A percentile compares a stretch with the other conserved stretches of the same genome.
phyloP scores from a whole-genome alignment of 2,329 filamentous ascomycete species.

The Arthrobotrys entomopaga region DNA sequence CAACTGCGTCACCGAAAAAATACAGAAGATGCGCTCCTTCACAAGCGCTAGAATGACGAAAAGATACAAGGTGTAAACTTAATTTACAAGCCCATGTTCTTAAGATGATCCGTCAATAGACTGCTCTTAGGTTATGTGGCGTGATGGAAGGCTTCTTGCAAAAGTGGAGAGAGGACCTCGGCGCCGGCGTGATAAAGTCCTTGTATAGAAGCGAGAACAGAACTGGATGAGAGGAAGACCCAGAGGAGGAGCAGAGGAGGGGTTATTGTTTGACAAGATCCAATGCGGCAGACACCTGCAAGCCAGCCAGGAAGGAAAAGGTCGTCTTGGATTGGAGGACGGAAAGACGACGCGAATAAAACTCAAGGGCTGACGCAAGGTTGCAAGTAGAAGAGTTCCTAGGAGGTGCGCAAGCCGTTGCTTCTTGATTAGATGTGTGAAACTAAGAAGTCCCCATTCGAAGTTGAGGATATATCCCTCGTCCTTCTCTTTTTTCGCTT shows the following conservation, averaged over 20 bases:
- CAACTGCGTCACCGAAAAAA: conserved; percentile 26
- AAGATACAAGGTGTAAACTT: conserved; percentile 5
- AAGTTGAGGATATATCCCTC: conserved; percentile 51
- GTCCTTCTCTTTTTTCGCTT: conserved; percentile 21
- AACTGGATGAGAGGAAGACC: neutral
- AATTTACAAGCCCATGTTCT: conserved; percentile 8
- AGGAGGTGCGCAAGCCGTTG: conserved; percentile 8
- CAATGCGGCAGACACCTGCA: conserved; percentile 52
- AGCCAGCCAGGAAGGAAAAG: conserved; percentile 6
- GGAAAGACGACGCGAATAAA: conserved; percentile 25
- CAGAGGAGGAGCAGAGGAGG: conserved; percentile 29
- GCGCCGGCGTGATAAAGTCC: conserved; percentile 37
- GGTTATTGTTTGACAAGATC: conserved; percentile 53
- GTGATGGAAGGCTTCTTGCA: conserved; percentile 34
- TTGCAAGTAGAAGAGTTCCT: conserved; percentile 18
- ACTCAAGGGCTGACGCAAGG: conserved; percentile 28
- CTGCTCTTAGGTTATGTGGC: conserved; percentile 37
- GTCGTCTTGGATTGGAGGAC: conserved; percentile 22
- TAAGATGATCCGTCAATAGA: conserved; percentile 15
- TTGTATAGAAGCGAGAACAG: conserved; percentile 41
- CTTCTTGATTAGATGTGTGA: conserved; percentile 38
- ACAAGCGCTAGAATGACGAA: conserved; percentile 16
- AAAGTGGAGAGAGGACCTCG: conserved; percentile 29
- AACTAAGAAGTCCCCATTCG: conserved; percentile 11
- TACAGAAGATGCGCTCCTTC: conserved; percentile 2